Percentiles rank a stretch among this genome's conserved stretches.
Conservation (phyloP, 1,284 basidiomycete genomes). For the Heterobasidion annosum region DNA sequence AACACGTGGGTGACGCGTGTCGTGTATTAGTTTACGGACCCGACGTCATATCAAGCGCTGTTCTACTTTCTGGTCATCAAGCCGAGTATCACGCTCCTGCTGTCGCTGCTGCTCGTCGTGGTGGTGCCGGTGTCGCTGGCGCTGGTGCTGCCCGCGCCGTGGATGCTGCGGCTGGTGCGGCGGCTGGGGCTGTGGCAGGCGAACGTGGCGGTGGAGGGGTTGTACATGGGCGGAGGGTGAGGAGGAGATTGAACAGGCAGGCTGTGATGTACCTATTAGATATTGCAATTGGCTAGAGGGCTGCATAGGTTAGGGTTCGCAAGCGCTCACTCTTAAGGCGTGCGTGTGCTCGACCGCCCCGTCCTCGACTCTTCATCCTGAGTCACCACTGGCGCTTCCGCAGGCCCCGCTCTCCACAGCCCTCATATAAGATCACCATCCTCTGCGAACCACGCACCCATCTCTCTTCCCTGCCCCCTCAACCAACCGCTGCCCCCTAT, state of each 20-base stretch:
- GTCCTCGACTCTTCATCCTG: not conserved
- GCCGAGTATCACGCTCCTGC: slow-evolving; percentile 64
- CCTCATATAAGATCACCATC: not conserved
- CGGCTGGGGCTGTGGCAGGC: slow-evolving; percentile 72
- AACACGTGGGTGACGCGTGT: slow-evolving; percentile 3
- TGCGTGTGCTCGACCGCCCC: not conserved
- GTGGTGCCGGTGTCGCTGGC: slow-evolving; percentile 49
- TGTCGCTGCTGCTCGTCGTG: slow-evolving; percentile 45
- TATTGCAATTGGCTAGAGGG: not conserved
- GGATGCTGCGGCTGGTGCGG: slow-evolving; percentile 52
- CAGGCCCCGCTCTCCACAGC: not conserved
- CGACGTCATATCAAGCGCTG: slow-evolving; percentile 70
- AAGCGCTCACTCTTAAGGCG: not conserved
- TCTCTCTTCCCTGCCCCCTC: not conserved
- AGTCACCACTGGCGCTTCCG: not conserved
- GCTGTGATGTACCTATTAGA: not conserved
- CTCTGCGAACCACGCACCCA: not conserved
- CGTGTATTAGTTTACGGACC: slow-evolving; percentile 54
- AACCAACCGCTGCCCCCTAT: not conserved
- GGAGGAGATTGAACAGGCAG: not conserved
- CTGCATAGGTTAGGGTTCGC: slow-evolving; percentile 2
- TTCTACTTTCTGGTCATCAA: slow-evolving; percentile 83
- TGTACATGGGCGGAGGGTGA: slow-evolving; percentile 33
- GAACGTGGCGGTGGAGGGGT: slow-evolving; percentile 67
- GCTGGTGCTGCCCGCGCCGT: slow-evolving; percentile 56